Conservation (phyloP, 805 yeast genomes). For the Yamadazyma tumulicola region DNA sequence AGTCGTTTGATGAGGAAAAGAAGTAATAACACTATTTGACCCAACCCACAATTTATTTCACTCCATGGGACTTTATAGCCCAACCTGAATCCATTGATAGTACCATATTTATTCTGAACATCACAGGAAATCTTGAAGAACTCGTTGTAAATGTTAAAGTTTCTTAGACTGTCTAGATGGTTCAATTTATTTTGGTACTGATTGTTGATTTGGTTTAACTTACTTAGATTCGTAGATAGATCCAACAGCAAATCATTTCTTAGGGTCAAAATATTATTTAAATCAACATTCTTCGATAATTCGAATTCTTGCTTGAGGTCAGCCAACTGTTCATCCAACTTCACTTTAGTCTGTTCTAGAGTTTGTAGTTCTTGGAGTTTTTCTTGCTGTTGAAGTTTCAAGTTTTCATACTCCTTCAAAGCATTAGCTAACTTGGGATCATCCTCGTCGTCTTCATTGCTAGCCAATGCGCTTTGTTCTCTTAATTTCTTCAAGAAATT, state of each 20-base stretch:
- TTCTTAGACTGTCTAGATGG: constrained; percentile 67
- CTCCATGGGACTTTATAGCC: constrained; percentile 83
- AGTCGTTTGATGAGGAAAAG: constrained; percentile 61
- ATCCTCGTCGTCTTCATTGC: constrained; percentile 12
- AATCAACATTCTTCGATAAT: constrained; percentile 36
- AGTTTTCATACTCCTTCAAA: constrained; percentile 40
- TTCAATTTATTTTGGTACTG: constrained; percentile 59
- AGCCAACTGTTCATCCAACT: constrained; percentile 47
- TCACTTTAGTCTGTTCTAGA: constrained; percentile 41
- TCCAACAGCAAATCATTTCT: constrained; percentile 59
- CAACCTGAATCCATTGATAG: constrained; percentile 80
- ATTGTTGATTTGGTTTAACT: constrained; percentile 60
- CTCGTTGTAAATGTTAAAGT: constrained; percentile 77
- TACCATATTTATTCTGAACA: constrained; percentile 65
- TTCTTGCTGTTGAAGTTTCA: constrained; percentile 37
- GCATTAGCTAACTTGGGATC: constrained; percentile 43
- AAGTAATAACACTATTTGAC: constrained; percentile 71
- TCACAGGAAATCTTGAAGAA: constrained; percentile 81
- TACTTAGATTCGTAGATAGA: constrained; percentile 46
- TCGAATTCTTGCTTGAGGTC: constrained; percentile 39
- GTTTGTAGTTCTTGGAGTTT: constrained; percentile 28
- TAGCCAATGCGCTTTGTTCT: constrained; percentile 16
- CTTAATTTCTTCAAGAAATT: constrained; percentile 69
- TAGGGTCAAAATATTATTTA: constrained; percentile 42
- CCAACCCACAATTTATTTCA: constrained; percentile 88